phyloP scores from a whole-genome alignment of 768 basidiomycete genomes.

The Cystofilobasidium macerans region DNA sequence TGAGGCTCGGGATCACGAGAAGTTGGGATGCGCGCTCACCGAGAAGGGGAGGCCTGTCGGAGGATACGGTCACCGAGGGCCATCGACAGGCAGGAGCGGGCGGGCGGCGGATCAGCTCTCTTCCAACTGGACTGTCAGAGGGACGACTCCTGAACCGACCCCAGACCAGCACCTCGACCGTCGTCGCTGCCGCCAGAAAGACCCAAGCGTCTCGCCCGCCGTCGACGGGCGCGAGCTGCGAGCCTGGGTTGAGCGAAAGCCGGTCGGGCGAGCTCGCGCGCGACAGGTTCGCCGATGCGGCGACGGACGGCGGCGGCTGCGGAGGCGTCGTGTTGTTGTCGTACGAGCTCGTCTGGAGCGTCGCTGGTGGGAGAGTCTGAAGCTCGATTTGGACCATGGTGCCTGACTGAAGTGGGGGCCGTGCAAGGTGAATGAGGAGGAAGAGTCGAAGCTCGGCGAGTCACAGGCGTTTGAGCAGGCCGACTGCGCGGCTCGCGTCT shows the following conservation, averaged over 20 bases:
- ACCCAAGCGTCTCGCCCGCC: not conserved
- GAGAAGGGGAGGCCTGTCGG: not conserved
- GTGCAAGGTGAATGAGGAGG: no score
- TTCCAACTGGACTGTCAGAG: not conserved
- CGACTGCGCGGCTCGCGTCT: no score
- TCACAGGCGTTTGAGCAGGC: no score
- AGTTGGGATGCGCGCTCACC: no score
- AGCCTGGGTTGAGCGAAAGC: not conserved
- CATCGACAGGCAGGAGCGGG: no score
- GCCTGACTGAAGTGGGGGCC: no score
- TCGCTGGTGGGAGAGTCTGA: not conserved
- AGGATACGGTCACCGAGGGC: no score
- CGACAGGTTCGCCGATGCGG: not conserved
- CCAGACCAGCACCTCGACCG: not conserved
- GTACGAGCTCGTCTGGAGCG: not conserved
- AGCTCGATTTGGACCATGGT: no score
- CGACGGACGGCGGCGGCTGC: not conserved
- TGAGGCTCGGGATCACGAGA: no score
- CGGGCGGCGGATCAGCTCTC: not conserved
- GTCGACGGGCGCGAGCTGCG: conserved; percentile 3
- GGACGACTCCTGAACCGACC: not conserved
- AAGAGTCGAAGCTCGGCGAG: no score
- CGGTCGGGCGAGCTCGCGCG: not conserved
- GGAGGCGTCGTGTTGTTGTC: no score
- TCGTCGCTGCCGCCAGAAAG: not conserved